A percentile compares a stretch with the other conserved stretches of the same genome.
These are phyloP conservation scores for Botrytis porri DNA, from an alignment of 2,329 filamentous ascomycete genomes.

Conservation along the genomic window DNA sequence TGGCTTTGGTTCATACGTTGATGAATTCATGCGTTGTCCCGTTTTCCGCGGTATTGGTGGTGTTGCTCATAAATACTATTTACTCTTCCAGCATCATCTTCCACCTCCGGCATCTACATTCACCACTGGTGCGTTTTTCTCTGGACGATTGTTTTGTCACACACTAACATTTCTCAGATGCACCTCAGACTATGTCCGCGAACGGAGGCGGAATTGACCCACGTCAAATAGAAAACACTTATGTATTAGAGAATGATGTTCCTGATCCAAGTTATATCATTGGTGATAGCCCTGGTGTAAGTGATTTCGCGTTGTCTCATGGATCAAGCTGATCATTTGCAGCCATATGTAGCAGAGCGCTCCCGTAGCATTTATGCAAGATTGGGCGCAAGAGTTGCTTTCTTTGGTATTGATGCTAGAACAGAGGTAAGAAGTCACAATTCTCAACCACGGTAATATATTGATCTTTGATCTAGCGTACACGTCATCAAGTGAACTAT, in stretches of 20 bases:
- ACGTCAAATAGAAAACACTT: conserved; percentile 71
- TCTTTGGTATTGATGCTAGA: conserved; percentile 86
- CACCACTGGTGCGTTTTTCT: conserved; percentile 63
- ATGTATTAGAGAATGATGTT: conserved; percentile 58
- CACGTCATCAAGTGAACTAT: conserved; percentile 91
- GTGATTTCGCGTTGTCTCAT: neutral
- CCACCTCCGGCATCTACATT: conserved; percentile 82
- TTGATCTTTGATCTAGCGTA: conserved; percentile 50
- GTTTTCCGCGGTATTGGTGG: conserved; percentile 92
- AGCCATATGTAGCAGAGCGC: conserved; percentile 82
- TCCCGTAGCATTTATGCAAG: conserved; percentile 85
- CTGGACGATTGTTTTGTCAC: neutral
- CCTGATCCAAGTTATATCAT: conserved; percentile 66
- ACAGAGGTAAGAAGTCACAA: conserved; percentile 56
- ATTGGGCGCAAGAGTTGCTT: conserved; percentile 77
- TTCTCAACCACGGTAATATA: neutral
- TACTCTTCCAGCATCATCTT: conserved; percentile 95
- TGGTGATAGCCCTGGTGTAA: conserved; percentile 56
- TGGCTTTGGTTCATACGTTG: conserved; percentile 89
- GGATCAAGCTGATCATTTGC: conserved; percentile 8
- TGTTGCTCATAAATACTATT: conserved; percentile 94
- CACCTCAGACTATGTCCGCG: conserved; percentile 52
- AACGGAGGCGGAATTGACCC: conserved; percentile 60
- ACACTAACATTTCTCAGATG: conserved; percentile 36
- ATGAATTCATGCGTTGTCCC: conserved; percentile 88